A percentile compares a stretch with the other conserved stretches of the same genome.
These are phyloP conservation scores for Cyclocybe aegerita DNA, from an alignment of 768 basidiomycete genomes.

Conservation along the genomic window DNA sequence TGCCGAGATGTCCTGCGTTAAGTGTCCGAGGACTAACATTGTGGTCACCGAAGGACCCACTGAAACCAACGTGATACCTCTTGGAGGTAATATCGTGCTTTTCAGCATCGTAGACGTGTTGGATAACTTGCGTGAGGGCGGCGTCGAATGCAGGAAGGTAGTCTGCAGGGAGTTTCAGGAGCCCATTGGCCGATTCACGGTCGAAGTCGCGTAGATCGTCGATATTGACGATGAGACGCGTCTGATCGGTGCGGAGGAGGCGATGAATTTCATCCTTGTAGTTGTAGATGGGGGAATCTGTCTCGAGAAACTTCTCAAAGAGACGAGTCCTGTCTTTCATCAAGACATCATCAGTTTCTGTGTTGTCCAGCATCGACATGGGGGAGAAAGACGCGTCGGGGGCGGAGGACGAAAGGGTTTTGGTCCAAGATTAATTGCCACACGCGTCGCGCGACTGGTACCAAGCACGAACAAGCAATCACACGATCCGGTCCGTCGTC, in stretches of 20 bases:
- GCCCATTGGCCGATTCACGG: constrained; percentile 82
- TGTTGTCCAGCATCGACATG: constrained; percentile 55
- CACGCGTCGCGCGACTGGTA: constrained; percentile 16
- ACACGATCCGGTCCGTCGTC: not conserved
- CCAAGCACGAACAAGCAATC: constrained; percentile 14
- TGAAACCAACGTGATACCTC: constrained; percentile 85
- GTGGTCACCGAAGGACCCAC: constrained; percentile 97
- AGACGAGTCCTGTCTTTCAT: constrained; percentile 74
- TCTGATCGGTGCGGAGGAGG: constrained; percentile 80
- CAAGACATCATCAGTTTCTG: constrained; percentile 65
- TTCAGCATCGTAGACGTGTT: constrained; percentile 70
- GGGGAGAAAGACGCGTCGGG: constrained; percentile 8
- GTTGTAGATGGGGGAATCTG: constrained; percentile 66
- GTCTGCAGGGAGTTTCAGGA: constrained; percentile 85
- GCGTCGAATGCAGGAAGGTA: constrained; percentile 89
- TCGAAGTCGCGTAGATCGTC: constrained; percentile 94
- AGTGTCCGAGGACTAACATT: constrained; percentile 95
- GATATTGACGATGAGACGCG: constrained; percentile 91
- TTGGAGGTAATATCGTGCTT: constrained; percentile 84
- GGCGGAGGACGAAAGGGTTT: constrained; percentile 5
- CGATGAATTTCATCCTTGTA: constrained; percentile 83
- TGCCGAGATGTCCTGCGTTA: constrained; percentile 83
- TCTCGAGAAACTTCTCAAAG: constrained; percentile 82
- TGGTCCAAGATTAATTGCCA: constrained; percentile 18
- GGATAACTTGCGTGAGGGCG: constrained; percentile 73